Percentiles rank a stretch among this genome's conserved stretches.
phyloP scores from a whole-genome alignment of 1,284 basidiomycete genomes.

The Apiotrichum siamense region DNA sequence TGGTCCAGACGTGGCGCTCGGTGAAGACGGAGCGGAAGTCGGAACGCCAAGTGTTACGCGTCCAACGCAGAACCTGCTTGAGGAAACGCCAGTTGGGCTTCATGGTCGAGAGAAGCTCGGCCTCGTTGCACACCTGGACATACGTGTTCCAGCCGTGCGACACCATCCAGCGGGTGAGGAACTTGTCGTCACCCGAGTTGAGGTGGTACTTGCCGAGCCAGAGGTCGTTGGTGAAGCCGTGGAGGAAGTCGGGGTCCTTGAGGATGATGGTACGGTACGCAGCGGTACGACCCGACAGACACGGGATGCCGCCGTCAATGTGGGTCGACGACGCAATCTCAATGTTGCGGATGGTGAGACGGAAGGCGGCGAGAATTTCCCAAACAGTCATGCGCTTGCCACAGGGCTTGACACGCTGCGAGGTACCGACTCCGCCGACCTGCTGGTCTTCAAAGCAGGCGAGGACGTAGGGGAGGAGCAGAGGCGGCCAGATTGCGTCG shows the following conservation, averaged over 20 bases:
- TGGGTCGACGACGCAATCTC: slow-evolving; percentile 82
- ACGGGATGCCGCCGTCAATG: slow-evolving; percentile 85
- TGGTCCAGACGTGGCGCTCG: slow-evolving; percentile 78
- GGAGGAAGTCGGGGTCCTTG: slow-evolving; percentile 84
- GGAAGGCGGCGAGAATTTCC: slow-evolving; percentile 88
- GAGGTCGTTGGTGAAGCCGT: slow-evolving; percentile 87
- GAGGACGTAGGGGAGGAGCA: slow-evolving; percentile 72
- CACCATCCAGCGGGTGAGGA: slow-evolving; percentile 93
- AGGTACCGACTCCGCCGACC: slow-evolving; percentile 82
- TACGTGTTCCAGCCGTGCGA: slow-evolving; percentile 89
- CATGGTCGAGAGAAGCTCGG: slow-evolving; percentile 84
- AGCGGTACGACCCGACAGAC: slow-evolving; percentile 83
- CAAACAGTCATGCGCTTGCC: slow-evolving; percentile 77
- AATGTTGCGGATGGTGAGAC: slow-evolving; percentile 84
- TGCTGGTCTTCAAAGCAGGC: slow-evolving; percentile 91
- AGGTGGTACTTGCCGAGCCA: slow-evolving; percentile 89
- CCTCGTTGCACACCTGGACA: slow-evolving; percentile 83
- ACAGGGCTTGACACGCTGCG: slow-evolving; percentile 75
- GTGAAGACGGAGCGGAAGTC: slow-evolving; percentile 81
- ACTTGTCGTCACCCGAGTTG: slow-evolving; percentile 89
- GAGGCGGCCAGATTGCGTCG: slow-evolving; percentile 89
- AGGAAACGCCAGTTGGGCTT: slow-evolving; percentile 92
- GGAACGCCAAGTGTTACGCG: slow-evolving; percentile 84
- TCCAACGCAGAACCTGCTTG: slow-evolving; percentile 88
- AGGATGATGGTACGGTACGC: slow-evolving; percentile 87